A percentile compares a stretch with the other conserved stretches of the same genome.
Evolutionary conservation across 208 protist genomes (phyloP).

Genomic region (Trypanosoma brucei): DNA sequence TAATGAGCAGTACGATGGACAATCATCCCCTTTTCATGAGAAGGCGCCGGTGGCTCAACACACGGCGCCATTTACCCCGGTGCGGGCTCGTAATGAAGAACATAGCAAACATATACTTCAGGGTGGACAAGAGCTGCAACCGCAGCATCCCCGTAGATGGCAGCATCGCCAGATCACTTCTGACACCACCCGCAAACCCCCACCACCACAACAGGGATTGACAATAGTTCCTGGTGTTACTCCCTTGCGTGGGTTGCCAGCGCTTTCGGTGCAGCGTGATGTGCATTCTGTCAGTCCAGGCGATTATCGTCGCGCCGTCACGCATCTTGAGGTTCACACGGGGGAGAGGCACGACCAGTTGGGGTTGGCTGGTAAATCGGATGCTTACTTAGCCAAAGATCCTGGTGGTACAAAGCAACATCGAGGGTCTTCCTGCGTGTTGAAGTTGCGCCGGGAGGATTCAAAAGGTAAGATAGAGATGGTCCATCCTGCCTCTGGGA

Average conservation of each 20-base stretch:
- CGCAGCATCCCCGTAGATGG: no score
- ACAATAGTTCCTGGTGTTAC: background rate
- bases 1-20: conserved; percentile 6
- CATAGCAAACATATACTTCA: background rate
- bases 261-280: background rate
- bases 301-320: background rate
- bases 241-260: background rate
- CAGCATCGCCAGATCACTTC: no score
- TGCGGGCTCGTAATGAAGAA: background rate
- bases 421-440: no score
- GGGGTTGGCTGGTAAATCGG: background rate
- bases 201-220: background rate
- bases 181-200: background rate
- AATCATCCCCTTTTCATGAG: background rate
- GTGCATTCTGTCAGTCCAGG: background rate
- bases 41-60: background rate
- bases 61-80: background rate
- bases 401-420: no score
- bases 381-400: background rate
- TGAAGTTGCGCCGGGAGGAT: no score
- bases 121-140: no score
- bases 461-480: no score
- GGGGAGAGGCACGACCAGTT: background rate
- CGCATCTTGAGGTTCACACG: background rate
- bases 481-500: background rate